These are phyloP conservation scores for Dianthus caryophyllus DNA, from an alignment of 148 eudicot genomes.

Conservation along the genomic window DNA sequence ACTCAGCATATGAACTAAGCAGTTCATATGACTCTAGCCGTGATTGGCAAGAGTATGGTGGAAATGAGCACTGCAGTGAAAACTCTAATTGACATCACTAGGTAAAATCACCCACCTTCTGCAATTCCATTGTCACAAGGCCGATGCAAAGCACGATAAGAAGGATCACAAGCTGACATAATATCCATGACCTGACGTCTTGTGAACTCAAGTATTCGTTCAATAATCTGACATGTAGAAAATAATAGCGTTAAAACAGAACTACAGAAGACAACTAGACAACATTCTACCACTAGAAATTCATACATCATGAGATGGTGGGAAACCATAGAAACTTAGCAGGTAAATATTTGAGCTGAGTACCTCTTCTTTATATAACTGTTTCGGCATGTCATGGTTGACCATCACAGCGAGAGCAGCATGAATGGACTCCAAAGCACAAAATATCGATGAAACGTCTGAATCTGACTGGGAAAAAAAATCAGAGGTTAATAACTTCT, in stretches of 20 bases:
- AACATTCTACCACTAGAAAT: conserved; percentile 6
- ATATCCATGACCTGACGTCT: conserved; percentile 78
- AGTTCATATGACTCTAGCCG: conserved; percentile 7
- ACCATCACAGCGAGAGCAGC: conserved; percentile 83
- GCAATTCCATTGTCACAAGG: conserved; percentile 55
- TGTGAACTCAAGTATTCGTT: conserved; percentile 86
- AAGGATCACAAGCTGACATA: conserved; percentile 83
- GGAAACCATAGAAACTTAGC: background rate
- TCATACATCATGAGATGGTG: conserved; percentile 3
- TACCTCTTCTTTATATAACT: conserved; percentile 93
- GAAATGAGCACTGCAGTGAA: background rate
- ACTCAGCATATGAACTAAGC: background rate
- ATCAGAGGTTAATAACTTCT: background rate
- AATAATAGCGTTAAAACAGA: conserved; percentile 15
- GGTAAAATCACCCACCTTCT: conserved; percentile 54
- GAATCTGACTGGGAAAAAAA: conserved; percentile 63
- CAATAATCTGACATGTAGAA: conserved; percentile 58
- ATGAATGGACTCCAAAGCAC: conserved; percentile 89
- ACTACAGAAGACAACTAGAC: too few relatives aligned
- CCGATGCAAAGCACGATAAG: conserved; percentile 84
- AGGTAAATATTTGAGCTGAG: background rate
- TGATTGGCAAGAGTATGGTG: background rate
- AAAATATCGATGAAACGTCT: conserved; percentile 53
- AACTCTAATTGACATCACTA: conserved; percentile 2
- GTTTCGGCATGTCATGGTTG: conserved; percentile 77